Percentiles rank a stretch among this genome's conserved stretches.
Evolutionary conservation across 345 rosid species (phyloP).

Genomic region (Brassica napus): DNA sequence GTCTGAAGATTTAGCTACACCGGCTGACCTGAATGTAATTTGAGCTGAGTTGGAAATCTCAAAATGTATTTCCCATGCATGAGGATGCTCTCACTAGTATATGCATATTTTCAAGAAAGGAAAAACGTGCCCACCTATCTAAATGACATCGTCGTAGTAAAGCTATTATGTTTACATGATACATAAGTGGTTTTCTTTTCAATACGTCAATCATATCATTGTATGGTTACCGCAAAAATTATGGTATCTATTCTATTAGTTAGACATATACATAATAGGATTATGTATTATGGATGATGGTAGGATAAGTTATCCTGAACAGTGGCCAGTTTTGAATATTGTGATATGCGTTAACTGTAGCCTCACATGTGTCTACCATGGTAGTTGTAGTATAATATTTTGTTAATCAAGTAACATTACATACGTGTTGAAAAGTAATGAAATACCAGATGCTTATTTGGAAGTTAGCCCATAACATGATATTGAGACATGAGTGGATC

Average conservation of each 20-base stretch:
- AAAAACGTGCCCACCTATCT: slow-evolving; percentile 6
- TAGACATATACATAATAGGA: no score
- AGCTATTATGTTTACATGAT: not conserved
- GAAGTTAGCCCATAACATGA: not conserved
- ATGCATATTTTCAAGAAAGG: not conserved
- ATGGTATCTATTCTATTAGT: no score
- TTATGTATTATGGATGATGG: no score
- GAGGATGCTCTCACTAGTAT: not conserved
- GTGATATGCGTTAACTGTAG: not conserved
- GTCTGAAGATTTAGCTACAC: not conserved
- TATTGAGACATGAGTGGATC: slow-evolving; percentile 20
- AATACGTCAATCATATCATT: not conserved
- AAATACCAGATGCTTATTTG: not conserved
- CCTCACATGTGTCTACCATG: not conserved
- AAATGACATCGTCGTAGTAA: not conserved
- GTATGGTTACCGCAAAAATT: no score
- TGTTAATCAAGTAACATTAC: not conserved
- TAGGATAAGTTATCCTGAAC: no score
- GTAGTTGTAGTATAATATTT: no score
- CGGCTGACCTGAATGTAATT: not conserved
- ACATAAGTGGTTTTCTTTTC: not conserved
- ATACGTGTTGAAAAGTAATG: not conserved
- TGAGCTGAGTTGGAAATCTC: not conserved
- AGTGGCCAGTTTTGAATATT: not conserved
- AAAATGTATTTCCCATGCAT: not conserved